Percentiles rank a stretch among this genome's conserved stretches.
These are phyloP conservation scores for Paraconiothyrium sp. DNA, from an alignment of 2,329 filamentous ascomycete genomes.

Conservation along the genomic window DNA sequence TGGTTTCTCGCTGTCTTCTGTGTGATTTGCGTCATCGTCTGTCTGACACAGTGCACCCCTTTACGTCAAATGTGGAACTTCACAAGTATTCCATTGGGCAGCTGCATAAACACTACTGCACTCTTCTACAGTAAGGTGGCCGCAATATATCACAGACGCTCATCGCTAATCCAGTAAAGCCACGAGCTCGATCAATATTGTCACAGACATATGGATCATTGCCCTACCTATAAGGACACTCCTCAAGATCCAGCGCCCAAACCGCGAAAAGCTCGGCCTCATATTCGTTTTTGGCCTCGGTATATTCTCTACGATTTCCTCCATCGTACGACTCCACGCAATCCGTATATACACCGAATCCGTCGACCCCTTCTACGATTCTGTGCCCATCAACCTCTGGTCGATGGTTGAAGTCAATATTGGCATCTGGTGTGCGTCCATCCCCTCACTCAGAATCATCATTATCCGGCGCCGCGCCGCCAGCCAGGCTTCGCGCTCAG, in stretches of 20 bases:
- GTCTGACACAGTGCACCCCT: slow-evolving; percentile 43
- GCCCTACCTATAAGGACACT: slow-evolving; percentile 85
- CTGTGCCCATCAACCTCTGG: slow-evolving; percentile 90
- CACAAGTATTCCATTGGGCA: slow-evolving; percentile 32
- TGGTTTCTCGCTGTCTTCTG: slow-evolving; percentile 36
- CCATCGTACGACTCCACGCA: slow-evolving; percentile 69
- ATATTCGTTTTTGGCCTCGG: slow-evolving; percentile 84
- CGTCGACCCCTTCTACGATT: slow-evolving; percentile 71
- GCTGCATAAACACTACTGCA: slow-evolving; percentile 46
- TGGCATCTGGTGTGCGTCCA: slow-evolving; percentile 86
- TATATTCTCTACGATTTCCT: slow-evolving; percentile 86
- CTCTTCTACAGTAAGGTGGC: slow-evolving; percentile 43
- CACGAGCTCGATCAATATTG: slow-evolving; percentile 79
- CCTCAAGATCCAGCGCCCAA: slow-evolving; percentile 81
- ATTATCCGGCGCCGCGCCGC: slow-evolving; percentile 23
- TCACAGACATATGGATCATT: slow-evolving; percentile 86
- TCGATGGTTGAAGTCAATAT: slow-evolving; percentile 89
- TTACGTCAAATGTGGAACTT: slow-evolving; percentile 47
- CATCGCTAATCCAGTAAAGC: slow-evolving; percentile 15
- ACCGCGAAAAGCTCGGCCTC: slow-evolving; percentile 84
- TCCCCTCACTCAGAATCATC: slow-evolving; percentile 86
- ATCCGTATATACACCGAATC: slow-evolving; percentile 50
- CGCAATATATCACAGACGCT: not conserved
- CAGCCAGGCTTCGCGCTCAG: slow-evolving; percentile 12
- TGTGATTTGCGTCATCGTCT: slow-evolving; percentile 36